These are phyloP conservation scores for Russula sp. DNA, from an alignment of 768 basidiomycete genomes.

Conservation along the genomic window DNA sequence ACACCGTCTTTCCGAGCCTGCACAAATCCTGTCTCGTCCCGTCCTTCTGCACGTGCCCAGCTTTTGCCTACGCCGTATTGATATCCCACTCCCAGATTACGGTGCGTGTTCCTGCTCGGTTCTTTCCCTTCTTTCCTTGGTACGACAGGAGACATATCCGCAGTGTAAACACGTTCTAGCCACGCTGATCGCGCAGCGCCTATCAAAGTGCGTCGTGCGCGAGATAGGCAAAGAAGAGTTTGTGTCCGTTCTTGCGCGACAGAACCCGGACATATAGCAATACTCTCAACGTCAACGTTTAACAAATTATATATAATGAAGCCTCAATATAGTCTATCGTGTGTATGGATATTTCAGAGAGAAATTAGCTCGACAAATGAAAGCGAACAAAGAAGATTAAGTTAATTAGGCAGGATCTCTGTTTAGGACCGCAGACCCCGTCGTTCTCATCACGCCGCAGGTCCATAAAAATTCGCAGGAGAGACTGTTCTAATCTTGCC, in stretches of 20 bases:
- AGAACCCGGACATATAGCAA: constrained; percentile 26
- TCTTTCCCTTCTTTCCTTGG: neutral
- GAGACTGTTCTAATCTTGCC: constrained; percentile 4
- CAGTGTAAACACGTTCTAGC: constrained; percentile 84
- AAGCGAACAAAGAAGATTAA: constrained; percentile 3
- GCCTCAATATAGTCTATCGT: neutral
- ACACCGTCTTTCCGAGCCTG: constrained; percentile 49
- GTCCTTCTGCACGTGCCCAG: constrained; percentile 69
- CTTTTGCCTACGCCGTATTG: constrained; percentile 62
- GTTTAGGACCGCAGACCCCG: neutral
- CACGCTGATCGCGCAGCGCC: constrained; percentile 48
- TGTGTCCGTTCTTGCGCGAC: constrained; percentile 37
- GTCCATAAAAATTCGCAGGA: constrained; percentile 15
- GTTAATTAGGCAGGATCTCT: neutral
- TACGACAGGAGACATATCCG: neutral
- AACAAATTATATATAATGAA: constrained; percentile 13
- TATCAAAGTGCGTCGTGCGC: constrained; percentile 48
- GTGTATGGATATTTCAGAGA: neutral
- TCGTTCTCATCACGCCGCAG: neutral
- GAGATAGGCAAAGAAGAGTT: constrained; percentile 44
- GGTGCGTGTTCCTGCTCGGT: constrained; percentile 35
- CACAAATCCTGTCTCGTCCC: constrained; percentile 33
- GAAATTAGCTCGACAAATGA: neutral
- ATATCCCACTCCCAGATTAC: constrained; percentile 54
- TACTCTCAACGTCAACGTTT: neutral